Evolutionary conservation across 345 rosid genomes (phyloP).

Genomic region (Corchorus olitorius): DNA sequence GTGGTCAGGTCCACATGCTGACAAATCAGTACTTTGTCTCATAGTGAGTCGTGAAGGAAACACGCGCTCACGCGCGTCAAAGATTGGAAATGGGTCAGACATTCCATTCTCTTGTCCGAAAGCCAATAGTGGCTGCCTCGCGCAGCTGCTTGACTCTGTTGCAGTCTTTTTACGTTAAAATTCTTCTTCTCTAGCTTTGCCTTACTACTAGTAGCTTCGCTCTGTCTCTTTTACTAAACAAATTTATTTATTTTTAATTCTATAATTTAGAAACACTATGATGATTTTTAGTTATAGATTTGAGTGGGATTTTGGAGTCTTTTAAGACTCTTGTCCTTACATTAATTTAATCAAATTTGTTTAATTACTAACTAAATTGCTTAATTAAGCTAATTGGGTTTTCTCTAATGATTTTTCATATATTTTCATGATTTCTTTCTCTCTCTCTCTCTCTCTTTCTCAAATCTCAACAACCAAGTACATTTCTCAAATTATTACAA

Average conservation of each 20-base stretch:
- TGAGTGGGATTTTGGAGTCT: conserved; percentile 40
- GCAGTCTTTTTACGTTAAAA: conserved; percentile 20
- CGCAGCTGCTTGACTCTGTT: neutral
- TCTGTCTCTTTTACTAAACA: neutral
- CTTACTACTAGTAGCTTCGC: conserved; percentile 13
- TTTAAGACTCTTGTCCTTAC: conserved; percentile 45
- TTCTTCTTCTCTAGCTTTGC: neutral
- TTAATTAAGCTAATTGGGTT: neutral
- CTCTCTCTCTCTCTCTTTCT: conserved; percentile 5
- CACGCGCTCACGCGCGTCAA: conserved; percentile 38
- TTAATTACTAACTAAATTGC: too few relatives aligned
- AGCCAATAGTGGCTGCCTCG: neutral
- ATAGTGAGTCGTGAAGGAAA: conserved; percentile 34
- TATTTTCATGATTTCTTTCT: neutral
- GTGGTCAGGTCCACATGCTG: conserved; percentile 41
- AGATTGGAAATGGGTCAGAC: conserved; percentile 29
- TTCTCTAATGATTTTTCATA: neutral
- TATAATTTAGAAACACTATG: conserved; percentile 12
- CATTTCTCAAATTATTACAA: conserved; percentile 36
- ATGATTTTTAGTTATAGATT: conserved; percentile 32
- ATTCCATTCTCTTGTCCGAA: conserved; percentile 23
- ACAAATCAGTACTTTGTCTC: conserved; percentile 47
- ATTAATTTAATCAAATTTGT: neutral
- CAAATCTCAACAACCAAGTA: conserved; percentile 12
- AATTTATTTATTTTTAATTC: neutral